These are phyloP conservation scores for Pyrenophora teres DNA, from an alignment of 2,329 filamentous ascomycete genomes.

Conservation along the genomic window DNA sequence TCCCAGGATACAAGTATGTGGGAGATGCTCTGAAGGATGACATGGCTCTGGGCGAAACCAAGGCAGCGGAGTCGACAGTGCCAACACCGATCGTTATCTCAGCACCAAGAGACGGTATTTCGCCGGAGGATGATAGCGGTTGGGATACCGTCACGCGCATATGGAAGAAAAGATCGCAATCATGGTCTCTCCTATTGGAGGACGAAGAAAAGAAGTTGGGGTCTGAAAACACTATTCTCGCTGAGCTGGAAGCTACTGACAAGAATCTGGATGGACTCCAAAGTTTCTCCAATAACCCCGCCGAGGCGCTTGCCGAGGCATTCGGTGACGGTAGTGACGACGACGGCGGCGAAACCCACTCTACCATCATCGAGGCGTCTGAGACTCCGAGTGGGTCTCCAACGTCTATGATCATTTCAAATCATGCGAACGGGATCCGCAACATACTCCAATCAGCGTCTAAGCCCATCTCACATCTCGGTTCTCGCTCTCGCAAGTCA, in stretches of 20 bases:
- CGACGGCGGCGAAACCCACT: too few relatives aligned
- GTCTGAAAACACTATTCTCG: neutral
- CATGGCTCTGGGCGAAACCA: neutral
- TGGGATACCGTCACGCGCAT: neutral
- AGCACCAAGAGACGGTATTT: neutral
- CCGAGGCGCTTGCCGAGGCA: neutral
- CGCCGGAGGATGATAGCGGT: neutral
- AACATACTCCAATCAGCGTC: neutral
- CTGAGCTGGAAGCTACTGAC: neutral
- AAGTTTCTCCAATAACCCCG: neutral
- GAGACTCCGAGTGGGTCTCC: neutral
- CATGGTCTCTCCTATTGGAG: neutral
- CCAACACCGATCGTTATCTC: neutral
- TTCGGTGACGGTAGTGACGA: neutral
- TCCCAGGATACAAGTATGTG: conserved; percentile 5
- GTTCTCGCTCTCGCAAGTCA: neutral
- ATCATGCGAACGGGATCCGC: neutral
- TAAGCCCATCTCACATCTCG: neutral
- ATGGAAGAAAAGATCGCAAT: neutral
- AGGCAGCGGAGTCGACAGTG: neutral
- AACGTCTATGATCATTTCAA: neutral
- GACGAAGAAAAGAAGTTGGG: neutral
- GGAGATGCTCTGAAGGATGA: neutral
- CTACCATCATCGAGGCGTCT: neutral
- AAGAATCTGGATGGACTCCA: neutral